Evolutionary conservation across 2,329 filamentous ascomycete species (phyloP), one percentile per base, ranked within the genome.

Genomic region (Biscogniauxia sp.): DNA sequence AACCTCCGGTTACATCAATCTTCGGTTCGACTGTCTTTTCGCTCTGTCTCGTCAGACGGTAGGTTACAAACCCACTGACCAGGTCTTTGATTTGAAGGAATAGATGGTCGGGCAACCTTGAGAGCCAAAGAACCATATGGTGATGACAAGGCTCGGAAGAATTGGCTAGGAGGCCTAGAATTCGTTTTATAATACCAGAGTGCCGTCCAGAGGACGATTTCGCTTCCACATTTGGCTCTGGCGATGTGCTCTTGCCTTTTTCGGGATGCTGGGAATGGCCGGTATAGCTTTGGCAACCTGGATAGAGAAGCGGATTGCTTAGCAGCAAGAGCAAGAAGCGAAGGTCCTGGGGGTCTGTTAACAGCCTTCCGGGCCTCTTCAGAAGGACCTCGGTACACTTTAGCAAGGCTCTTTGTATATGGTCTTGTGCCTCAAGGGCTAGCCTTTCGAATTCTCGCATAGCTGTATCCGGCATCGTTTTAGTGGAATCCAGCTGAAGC

Each of bases 101-200:
- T 20, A 89, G 86, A 15, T 78, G 73, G 58, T 88, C 83, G 0
- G 90, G 84, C 65, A 90, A 87, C 53, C 86, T 84, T 13, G 90
- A 86, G 68, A 96, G 88, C 92, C 92, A 97, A 6, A 84, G 83
- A 9, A 93, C 86, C 25, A 96, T 76, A 67, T 90, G 86, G 57
- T 89, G 88, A 68, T 96, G 93, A 66, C 90, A 93, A 60, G 89
- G 84, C 60, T 86, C 84, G 0, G 91, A 83, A 13, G 91, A 80
- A 72, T 96, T 92, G 1, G 92, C 89, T 23, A 96, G 72, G 9
- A 97, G 78, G 0, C 93, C 93, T 25, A 96, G 75, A 49, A 96
- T 88, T 45, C 93, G 86, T 74, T 97, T 97, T 68, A 96, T 85
- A 57, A 97, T 89, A 4, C 89, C 90, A 2, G 91, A 93, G 74